Conservation (phyloP, 1,139 yeast genomes). For the Sugiyamaella pinicola region DNA sequence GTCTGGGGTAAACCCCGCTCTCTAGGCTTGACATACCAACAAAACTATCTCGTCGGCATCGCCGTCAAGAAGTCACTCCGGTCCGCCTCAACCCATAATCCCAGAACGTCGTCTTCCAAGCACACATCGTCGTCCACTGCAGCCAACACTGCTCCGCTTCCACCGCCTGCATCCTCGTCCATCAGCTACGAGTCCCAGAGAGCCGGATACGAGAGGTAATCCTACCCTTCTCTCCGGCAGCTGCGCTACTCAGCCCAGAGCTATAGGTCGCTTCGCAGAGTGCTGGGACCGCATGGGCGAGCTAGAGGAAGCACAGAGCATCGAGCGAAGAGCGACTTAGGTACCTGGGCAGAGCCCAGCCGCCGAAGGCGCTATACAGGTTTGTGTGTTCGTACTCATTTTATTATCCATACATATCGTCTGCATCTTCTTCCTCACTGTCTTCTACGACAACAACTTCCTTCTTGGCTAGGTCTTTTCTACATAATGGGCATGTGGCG, state of each 20-base stretch:
- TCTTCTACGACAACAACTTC: constrained; percentile 51
- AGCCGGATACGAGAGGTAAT: constrained; percentile 16
- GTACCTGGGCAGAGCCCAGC: not conserved
- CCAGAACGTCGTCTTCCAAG: not conserved
- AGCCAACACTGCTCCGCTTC: not conserved
- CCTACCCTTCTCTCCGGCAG: not conserved
- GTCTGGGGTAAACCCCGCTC: constrained; percentile 66
- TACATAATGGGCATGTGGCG: constrained; percentile 85
- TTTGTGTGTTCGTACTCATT: not conserved
- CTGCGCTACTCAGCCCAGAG: not conserved
- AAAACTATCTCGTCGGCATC: constrained; percentile 54
- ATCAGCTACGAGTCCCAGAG: constrained; percentile 27
- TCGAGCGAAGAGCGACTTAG: not conserved
- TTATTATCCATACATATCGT: constrained; percentile 71
- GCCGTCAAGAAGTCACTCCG: constrained; percentile 62
- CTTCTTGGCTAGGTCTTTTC: constrained; percentile 65
- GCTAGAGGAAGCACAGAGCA: too few species aligned
- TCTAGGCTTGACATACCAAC: constrained; percentile 52
- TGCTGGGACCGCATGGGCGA: too few species aligned
- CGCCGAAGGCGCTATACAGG: not conserved
- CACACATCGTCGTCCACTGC: not conserved
- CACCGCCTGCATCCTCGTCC: constrained; percentile 26
- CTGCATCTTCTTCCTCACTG: constrained; percentile 69
- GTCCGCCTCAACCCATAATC: constrained; percentile 30
- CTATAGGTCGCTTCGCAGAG: too few species aligned